phyloP scores from a whole-genome alignment of 495 filamentous ascomycete species.

The Cairneyella variabilis region DNA sequence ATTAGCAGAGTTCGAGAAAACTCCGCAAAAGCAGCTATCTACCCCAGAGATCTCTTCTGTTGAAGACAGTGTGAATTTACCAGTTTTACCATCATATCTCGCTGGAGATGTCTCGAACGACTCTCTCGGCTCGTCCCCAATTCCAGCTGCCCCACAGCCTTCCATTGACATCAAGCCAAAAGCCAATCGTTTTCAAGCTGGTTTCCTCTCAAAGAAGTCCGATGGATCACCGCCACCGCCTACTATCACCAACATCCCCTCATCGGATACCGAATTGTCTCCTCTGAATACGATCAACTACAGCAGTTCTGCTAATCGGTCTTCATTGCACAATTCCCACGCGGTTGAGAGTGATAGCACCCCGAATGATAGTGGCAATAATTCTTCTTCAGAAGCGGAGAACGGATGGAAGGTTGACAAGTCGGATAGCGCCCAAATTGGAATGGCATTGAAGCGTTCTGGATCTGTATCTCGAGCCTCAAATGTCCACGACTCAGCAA shows the following conservation, averaged over 20 bases:
- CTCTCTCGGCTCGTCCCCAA: constrained; percentile 53
- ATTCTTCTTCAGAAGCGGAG: constrained; percentile 41
- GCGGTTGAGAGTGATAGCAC: constrained; percentile 41
- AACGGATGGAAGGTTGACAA: constrained; percentile 37
- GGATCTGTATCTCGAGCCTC: constrained; percentile 34
- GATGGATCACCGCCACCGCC: constrained; percentile 64
- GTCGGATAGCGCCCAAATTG: constrained; percentile 53
- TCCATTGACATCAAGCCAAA: constrained; percentile 54
- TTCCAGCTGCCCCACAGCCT: constrained; percentile 41
- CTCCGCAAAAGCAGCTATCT: constrained; percentile 60
- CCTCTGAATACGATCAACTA: constrained; percentile 65
- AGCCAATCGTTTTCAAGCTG: constrained; percentile 81
- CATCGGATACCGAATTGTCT: constrained; percentile 58
- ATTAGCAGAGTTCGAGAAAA: constrained; percentile 85
- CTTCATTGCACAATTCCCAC: constrained; percentile 45
- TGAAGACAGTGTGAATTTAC: constrained; percentile 37
- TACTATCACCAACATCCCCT: constrained; percentile 53
- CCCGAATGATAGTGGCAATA: constrained; percentile 44
- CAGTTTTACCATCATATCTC: constrained; percentile 37
- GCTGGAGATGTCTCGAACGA: constrained; percentile 33
- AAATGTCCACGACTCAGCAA: constrained; percentile 31
- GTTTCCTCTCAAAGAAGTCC: constrained; percentile 73
- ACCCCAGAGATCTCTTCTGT: constrained; percentile 50
- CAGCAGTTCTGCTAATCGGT: constrained; percentile 54
- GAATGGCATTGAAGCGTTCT: constrained; percentile 56